These are phyloP conservation scores for Daldinia sp. DNA, from an alignment of 2,329 filamentous ascomycete species.

Conservation along the genomic window DNA sequence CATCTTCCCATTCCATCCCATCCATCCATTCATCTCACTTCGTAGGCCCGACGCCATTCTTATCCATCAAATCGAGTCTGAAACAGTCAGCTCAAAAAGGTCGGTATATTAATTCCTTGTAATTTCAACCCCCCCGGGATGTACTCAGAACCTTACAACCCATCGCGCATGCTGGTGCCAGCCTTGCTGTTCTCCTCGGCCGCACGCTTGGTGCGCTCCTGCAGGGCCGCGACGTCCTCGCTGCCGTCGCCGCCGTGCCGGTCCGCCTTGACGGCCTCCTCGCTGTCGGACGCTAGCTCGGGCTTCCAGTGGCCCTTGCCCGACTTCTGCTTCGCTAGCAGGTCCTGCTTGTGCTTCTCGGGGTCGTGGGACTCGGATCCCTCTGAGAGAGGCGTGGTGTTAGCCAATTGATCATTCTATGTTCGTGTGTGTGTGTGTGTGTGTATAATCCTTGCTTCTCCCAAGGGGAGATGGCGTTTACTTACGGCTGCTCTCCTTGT, in stretches of 20 bases:
- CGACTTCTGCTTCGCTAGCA: conserved; percentile 73
- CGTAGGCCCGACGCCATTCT: conserved; percentile 15
- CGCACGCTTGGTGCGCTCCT: conserved; percentile 69
- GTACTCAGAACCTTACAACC: conserved; percentile 50
- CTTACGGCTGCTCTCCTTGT: conserved; percentile 49
- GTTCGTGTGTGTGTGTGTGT: background rate
- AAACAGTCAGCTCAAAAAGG: conserved; percentile 15
- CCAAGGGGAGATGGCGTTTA: background rate
- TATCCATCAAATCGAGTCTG: conserved; percentile 39
- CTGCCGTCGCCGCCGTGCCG: conserved; percentile 56
- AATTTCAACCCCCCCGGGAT: too few relatives aligned
- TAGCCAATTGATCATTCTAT: conserved; percentile 7
- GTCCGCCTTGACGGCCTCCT: conserved; percentile 81
- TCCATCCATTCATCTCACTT: conserved; percentile 7
- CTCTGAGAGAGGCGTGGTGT: conserved; percentile 17
- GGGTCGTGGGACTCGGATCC: conserved; percentile 51
- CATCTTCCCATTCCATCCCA: background rate
- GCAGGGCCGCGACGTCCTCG: conserved; percentile 62
- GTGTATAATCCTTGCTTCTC: conserved; percentile 50
- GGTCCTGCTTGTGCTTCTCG: conserved; percentile 71
- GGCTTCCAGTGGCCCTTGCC: conserved; percentile 82
- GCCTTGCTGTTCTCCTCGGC: conserved; percentile 63
- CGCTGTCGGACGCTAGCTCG: conserved; percentile 81
- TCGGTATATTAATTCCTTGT: too few relatives aligned
- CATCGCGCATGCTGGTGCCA: conserved; percentile 63